phyloP scores from a whole-genome alignment of 805 yeast species.

The Starmerella floricola region DNA sequence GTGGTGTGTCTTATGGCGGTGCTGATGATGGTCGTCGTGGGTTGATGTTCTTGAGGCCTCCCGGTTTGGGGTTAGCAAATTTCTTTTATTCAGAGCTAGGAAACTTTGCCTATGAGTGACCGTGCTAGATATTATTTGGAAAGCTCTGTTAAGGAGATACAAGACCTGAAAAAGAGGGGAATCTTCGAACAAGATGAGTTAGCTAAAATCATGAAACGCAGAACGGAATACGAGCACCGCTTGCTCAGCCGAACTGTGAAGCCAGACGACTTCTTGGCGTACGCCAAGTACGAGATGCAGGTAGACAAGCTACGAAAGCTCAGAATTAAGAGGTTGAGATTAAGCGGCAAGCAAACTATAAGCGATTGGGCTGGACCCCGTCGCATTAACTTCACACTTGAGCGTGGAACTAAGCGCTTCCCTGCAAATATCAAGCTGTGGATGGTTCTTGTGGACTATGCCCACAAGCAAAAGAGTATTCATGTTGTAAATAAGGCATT shows the following conservation, averaged over 20 bases:
- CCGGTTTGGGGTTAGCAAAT: not conserved
- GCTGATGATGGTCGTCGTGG: no score
- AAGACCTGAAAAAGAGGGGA: slow-evolving; percentile 70
- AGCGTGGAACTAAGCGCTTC: slow-evolving; percentile 67
- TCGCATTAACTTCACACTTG: slow-evolving; percentile 69
- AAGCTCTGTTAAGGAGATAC: slow-evolving; percentile 79
- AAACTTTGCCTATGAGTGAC: slow-evolving; percentile 34
- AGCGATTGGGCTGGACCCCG: slow-evolving; percentile 82
- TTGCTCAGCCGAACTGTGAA: slow-evolving; percentile 72
- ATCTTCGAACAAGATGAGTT: slow-evolving; percentile 75
- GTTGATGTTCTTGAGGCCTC: no score
- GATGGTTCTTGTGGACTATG: slow-evolving; percentile 58
- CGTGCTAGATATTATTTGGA: slow-evolving; percentile 47
- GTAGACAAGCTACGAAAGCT: slow-evolving; percentile 67
- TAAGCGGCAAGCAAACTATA: slow-evolving; percentile 31
- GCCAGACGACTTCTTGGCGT: slow-evolving; percentile 62
- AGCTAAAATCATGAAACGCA: slow-evolving; percentile 71
- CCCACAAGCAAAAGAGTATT: slow-evolving; percentile 27
- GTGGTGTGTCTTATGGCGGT: no score
- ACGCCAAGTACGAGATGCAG: slow-evolving; percentile 67
- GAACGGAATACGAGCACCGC: slow-evolving; percentile 93
- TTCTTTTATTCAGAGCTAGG: not conserved
- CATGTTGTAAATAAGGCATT: slow-evolving; percentile 43
- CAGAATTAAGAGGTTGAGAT: slow-evolving; percentile 48
- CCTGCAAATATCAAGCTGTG: slow-evolving; percentile 70